Percentiles rank a stretch among this genome's conserved stretches.
Conservation (phyloP, 1,139 yeast genomes). For the Sugiyamaella pinicola region DNA sequence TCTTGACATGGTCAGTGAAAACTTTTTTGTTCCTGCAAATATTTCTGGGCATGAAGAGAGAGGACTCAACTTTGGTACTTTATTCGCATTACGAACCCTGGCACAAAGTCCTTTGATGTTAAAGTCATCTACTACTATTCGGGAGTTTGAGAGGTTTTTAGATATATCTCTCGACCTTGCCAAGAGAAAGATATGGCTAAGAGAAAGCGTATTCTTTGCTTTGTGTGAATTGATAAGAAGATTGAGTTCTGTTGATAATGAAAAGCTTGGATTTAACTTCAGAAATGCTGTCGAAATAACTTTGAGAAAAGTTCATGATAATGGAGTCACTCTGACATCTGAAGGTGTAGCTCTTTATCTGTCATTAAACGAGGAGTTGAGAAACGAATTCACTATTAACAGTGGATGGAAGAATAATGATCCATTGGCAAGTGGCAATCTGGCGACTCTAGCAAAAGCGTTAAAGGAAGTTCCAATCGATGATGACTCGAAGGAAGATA, state of each 20-base stretch:
- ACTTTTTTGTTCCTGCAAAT: conserved; percentile 49
- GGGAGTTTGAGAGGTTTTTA: conserved; percentile 46
- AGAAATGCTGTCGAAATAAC: conserved; percentile 41
- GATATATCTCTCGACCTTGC: conserved; percentile 61
- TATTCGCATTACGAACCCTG: conserved; percentile 81
- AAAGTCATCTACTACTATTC: conserved; percentile 36
- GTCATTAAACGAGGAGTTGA: conserved; percentile 40
- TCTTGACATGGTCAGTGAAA: conserved; percentile 49
- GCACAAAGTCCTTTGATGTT: conserved; percentile 57
- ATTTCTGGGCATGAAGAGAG: conserved; percentile 82
- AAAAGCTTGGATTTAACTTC: conserved; percentile 29
- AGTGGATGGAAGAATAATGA: conserved; percentile 68
- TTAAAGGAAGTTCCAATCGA: conserved; percentile 59
- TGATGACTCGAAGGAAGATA: conserved; percentile 38
- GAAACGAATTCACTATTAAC: conserved; percentile 40
- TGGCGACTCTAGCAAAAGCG: conserved; percentile 61
- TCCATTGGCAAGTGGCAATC: conserved; percentile 71
- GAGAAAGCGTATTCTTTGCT: conserved; percentile 79
- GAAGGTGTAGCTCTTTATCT: conserved; percentile 83
- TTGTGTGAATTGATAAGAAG: conserved; percentile 52
- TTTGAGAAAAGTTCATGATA: conserved; percentile 52
- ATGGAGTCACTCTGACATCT: conserved; percentile 62
- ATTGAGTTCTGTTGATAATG: conserved; percentile 18
- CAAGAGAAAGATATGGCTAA: conserved; percentile 73
- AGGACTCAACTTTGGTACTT: conserved; percentile 74